A percentile compares a stretch with the other conserved stretches of the same genome.
Conservation (phyloP, 2,329 filamentous ascomycete species). For the Dichotomopilus funicola region DNA sequence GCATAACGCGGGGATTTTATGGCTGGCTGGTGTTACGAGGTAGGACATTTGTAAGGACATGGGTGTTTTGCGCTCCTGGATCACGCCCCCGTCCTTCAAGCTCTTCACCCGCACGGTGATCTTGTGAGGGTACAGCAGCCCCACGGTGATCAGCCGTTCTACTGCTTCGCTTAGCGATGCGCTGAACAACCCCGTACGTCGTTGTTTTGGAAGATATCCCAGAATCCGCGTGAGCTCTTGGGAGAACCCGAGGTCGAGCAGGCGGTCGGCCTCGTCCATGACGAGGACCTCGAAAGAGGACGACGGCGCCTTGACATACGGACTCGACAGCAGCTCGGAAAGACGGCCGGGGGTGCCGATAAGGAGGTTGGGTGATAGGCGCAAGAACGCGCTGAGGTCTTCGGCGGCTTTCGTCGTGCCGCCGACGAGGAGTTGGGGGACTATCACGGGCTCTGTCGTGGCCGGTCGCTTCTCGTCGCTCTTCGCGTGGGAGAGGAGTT, state of each 20-base stretch:
- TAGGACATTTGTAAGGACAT: slow-evolving; percentile 92
- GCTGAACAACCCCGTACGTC: slow-evolving; percentile 88
- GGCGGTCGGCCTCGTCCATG: slow-evolving; percentile 86
- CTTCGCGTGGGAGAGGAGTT: slow-evolving; percentile 49
- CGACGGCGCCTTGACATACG: slow-evolving; percentile 79
- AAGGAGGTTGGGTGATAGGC: slow-evolving; percentile 77
- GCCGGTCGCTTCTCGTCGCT: slow-evolving; percentile 50
- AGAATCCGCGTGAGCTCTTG: slow-evolving; percentile 83
- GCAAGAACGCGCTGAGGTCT: slow-evolving; percentile 79
- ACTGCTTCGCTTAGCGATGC: slow-evolving; percentile 95
- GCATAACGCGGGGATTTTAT: slow-evolving; percentile 71
- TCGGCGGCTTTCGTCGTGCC: slow-evolving; percentile 73
- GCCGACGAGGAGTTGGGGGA: slow-evolving; percentile 84
- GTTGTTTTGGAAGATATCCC: slow-evolving; percentile 78
- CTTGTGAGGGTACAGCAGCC: slow-evolving; percentile 88
- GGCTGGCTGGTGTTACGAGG: slow-evolving; percentile 63
- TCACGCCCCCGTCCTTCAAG: slow-evolving; percentile 53
- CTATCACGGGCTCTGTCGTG: slow-evolving; percentile 46
- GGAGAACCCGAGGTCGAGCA: slow-evolving; percentile 92
- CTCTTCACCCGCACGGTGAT: slow-evolving; percentile 89
- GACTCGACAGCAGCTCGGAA: slow-evolving; percentile 77
- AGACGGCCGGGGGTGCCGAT: slow-evolving; percentile 88
- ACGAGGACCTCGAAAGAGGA: slow-evolving; percentile 89
- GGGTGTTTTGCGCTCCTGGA: slow-evolving; percentile 80
- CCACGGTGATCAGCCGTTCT: slow-evolving; percentile 84